Evolutionary conservation across 2,329 filamentous ascomycete species (phyloP).

Genomic region (Penicillium rolfsii): DNA sequence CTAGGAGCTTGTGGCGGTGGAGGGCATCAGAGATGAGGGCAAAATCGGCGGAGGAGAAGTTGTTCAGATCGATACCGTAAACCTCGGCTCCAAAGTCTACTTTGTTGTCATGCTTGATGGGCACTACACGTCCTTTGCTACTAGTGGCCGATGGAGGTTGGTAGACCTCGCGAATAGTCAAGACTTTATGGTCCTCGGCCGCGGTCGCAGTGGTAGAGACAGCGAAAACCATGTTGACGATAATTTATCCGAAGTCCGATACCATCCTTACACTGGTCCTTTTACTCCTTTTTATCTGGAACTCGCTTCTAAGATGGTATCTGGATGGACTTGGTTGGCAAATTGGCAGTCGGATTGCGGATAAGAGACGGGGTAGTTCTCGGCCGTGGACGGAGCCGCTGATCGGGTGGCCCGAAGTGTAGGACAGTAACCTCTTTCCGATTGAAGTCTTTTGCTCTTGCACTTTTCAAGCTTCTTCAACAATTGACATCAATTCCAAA

Average conservation of each 20-base stretch:
- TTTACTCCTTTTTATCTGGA: not conserved
- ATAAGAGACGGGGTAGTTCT: not conserved
- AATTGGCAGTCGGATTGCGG: not conserved
- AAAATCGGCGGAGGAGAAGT: conserved; percentile 35
- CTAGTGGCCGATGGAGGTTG: not conserved
- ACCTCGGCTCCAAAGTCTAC: conserved; percentile 21
- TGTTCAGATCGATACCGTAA: conserved; percentile 44
- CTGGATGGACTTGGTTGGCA: not conserved
- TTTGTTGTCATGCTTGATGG: not conserved
- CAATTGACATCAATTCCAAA: not conserved
- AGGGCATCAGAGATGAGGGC: conserved; percentile 39
- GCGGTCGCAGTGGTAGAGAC: not conserved
- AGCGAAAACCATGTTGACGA: not conserved
- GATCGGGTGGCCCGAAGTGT: not conserved
- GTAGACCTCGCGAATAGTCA: not conserved
- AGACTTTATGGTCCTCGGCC: not conserved
- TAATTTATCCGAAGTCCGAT: not conserved
- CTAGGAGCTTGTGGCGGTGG: conserved; percentile 39
- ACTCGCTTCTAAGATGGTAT: not conserved
- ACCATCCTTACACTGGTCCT: not conserved
- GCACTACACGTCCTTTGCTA: not conserved
- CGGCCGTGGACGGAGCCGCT: not conserved
- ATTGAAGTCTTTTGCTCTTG: not conserved
- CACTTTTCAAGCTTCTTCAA: not conserved
- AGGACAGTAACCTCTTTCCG: not conserved